Evolutionary conservation across 805 yeast genomes (phyloP), one percentile per base, ranked within the genome.

Genomic region (Saccharomyces paradoxus): DNA sequence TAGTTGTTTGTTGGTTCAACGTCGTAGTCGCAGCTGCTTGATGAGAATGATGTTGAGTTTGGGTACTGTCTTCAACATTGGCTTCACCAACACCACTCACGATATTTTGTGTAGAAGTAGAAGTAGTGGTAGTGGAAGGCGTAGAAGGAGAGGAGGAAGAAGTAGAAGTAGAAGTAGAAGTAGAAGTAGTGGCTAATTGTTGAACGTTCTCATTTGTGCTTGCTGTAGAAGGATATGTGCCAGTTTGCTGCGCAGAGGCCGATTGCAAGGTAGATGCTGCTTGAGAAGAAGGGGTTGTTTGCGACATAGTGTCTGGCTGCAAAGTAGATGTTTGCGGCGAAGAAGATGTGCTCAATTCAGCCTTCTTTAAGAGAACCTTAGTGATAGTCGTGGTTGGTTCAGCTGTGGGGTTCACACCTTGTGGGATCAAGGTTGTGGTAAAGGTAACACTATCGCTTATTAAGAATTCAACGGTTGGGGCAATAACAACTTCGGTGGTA

Each of bases 391-490:
- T 69, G 9, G 75, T 61, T 52, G 77, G 71, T 44, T 63, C 61
- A 51, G 70, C 68, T 49, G 69, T 63, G 22, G 73, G 59, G 47
- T 66, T 62, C n/a, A 72, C 68, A 48, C 71, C 70, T 14, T 63
- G 61, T 21, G 74, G 71, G 49, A 65, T 57, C 41, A 65, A 55
- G 29, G 78, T 72, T 51, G 72, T 68, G 3, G 78, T 71, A 50
- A 71, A 64, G 12, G 79, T 64, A 14, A 68, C 65, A 49, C 71
- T 68, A 55, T 72, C 71, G 52, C 72, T 67, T 30, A 75, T 66
- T 30, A 74, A 60, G 47, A 68, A 66, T 57, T 73, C 69, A 17
- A 74, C 77, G 13, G 77, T 71, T 55, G 77, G 76, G 13, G 77
- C 77, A 46, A 73, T 65, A 28, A 65, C 67, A 10, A 71, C 60